phyloP scores from a whole-genome alignment of 805 yeast species.

The Nakazawaea wyomingensis region DNA sequence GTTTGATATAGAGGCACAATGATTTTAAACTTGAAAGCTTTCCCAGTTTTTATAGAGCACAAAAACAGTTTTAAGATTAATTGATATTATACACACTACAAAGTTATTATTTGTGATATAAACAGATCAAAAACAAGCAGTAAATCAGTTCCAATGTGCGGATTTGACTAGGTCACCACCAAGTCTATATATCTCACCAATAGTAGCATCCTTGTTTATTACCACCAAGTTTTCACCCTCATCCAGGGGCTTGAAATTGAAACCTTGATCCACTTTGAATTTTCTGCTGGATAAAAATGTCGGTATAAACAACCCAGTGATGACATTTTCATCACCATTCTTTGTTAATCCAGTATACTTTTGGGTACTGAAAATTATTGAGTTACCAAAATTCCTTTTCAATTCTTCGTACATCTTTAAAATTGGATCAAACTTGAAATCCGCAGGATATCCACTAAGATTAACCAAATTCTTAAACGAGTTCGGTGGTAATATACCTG shows the following conservation, averaged over 20 bases:
- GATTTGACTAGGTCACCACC: constrained; percentile 60
- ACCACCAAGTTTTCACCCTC: constrained; percentile 33
- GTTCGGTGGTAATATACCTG: constrained; percentile 52
- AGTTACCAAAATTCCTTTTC: constrained; percentile 56
- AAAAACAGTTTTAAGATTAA: not conserved
- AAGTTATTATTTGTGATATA: too few relatives aligned
- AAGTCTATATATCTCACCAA: constrained; percentile 61
- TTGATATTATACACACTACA: constrained; percentile 1
- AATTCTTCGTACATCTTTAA: constrained; percentile 57
- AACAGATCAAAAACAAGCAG: too few relatives aligned
- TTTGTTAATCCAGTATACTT: constrained; percentile 49
- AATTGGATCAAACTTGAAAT: constrained; percentile 49
- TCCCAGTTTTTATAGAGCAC: too few relatives aligned
- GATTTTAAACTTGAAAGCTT: too few relatives aligned
- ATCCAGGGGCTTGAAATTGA: constrained; percentile 59
- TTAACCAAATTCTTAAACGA: constrained; percentile 59
- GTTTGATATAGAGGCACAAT: too few relatives aligned
- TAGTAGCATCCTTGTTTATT: constrained; percentile 67
- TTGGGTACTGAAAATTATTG: constrained; percentile 64
- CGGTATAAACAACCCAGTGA: constrained; percentile 82
- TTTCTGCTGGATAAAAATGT: constrained; percentile 48
- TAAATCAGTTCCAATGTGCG: constrained; percentile 15
- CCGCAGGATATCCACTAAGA: constrained; percentile 36
- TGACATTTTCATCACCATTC: constrained; percentile 48
- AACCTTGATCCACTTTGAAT: constrained; percentile 77